Evolutionary conservation across 768 basidiomycete species (phyloP).

Genomic region (Leucocoprinus leucothites): DNA sequence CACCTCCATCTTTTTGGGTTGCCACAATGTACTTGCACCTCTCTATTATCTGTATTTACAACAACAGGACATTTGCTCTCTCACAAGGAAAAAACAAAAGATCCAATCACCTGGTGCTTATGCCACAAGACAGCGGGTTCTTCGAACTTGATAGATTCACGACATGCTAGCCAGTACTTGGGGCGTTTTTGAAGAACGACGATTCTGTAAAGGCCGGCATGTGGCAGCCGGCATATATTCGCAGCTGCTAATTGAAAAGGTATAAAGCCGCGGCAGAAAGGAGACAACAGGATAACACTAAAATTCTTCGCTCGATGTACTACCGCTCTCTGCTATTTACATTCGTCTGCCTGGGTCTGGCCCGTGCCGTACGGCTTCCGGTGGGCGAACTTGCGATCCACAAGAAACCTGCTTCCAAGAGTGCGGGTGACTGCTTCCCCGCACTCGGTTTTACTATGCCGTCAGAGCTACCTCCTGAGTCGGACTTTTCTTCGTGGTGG

Average conservation of each 20-base stretch:
- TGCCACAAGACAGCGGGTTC: too few species aligned
- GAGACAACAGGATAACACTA: not conserved
- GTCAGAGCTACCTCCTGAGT: conserved; percentile 26
- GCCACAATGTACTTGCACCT: not conserved
- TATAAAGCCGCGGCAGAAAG: not conserved
- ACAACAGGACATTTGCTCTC: not conserved
- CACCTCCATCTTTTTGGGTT: not conserved
- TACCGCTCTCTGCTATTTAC: not conserved
- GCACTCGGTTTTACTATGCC: conserved; percentile 49
- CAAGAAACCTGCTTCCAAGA: not conserved
- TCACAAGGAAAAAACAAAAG: not conserved
- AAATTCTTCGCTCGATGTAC: not conserved
- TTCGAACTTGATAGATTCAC: too few species aligned
- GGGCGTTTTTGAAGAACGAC: too few species aligned
- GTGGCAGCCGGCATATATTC: too few species aligned
- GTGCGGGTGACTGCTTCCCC: conserved; percentile 24
- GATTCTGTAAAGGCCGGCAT: too few species aligned
- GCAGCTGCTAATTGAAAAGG: not conserved
- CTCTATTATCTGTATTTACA: not conserved
- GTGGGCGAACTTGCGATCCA: not conserved
- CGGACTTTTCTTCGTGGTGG: conserved; percentile 43
- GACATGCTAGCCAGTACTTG: too few species aligned
- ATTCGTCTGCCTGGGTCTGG: not conserved
- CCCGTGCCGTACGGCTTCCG: not conserved
- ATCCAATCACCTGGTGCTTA: too few species aligned